These are phyloP conservation scores for Vinca major DNA, from an alignment of 305 asterid genomes.

Conservation along the genomic window DNA sequence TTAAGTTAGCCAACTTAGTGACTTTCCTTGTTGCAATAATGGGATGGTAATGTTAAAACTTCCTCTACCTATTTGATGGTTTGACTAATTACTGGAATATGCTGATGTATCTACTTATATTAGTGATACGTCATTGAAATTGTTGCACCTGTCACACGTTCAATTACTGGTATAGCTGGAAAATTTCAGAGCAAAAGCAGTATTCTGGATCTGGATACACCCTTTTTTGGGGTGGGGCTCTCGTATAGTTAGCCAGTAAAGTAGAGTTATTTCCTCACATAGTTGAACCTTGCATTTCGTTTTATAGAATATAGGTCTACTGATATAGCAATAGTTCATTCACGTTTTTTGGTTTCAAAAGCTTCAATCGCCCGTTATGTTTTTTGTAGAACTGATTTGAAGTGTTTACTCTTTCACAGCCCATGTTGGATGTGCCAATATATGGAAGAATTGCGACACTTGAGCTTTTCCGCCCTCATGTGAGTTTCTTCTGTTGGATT, in stretches of 20 bases:
- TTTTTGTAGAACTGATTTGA: slow-evolving; percentile 11
- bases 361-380: slow-evolving; percentile 1
- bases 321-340: background rate
- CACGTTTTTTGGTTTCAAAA: background rate
- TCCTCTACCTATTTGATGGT: background rate
- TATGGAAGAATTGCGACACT: slow-evolving; percentile 98
- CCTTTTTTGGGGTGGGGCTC: background rate
- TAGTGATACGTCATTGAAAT: background rate
- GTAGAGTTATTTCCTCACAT: background rate
- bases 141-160: background rate
- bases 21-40: background rate
- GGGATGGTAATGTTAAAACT: background rate
- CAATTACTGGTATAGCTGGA: background rate
- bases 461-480: slow-evolving; percentile 96
- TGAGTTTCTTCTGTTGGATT: slow-evolving; percentile 31
- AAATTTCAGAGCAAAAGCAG: background rate
- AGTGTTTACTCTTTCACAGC: slow-evolving; percentile 40
- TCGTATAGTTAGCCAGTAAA: background rate
- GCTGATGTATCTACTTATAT: background rate
- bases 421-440: slow-evolving; percentile 93
- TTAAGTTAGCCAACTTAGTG: background rate
- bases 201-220: background rate
- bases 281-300: background rate
- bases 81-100: background rate
- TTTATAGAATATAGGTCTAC: background rate